Evolutionary conservation across 768 basidiomycete species (phyloP).

Genomic region (Strobilomyces confusus): DNA sequence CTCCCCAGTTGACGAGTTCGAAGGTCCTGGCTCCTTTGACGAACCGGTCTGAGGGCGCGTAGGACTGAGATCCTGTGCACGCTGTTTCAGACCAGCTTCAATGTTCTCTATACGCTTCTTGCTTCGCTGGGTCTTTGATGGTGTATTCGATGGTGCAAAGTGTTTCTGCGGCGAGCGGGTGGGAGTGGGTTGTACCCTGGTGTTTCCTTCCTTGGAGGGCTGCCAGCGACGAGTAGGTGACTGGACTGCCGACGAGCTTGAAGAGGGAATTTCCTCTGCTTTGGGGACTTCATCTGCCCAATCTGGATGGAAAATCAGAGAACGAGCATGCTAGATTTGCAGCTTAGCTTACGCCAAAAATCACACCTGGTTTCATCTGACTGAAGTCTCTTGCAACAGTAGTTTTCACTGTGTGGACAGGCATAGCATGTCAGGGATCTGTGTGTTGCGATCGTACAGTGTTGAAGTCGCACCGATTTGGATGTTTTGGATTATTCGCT

Average conservation of each 20-base stretch:
- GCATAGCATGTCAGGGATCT: conserved; percentile 5
- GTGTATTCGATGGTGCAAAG: not conserved
- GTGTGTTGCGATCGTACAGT: not conserved
- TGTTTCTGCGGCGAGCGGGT: not conserved
- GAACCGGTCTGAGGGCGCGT: not conserved
- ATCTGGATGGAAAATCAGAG: conserved; percentile 14
- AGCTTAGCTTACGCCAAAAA: conserved; percentile 37
- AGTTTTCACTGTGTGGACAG: conserved; percentile 33
- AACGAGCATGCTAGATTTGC: not conserved
- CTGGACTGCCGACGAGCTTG: not conserved
- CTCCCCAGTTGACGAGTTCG: not conserved
- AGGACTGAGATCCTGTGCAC: conserved; percentile 11
- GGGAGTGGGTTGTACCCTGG: not conserved
- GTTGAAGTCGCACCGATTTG: conserved; percentile 36
- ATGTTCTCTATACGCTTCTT: conserved; percentile 14
- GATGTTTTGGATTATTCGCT: conserved; percentile 33
- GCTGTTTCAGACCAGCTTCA: conserved; percentile 15
- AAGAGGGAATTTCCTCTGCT: not conserved
- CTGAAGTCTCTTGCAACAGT: conserved; percentile 32
- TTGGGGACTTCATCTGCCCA: conserved; percentile 32
- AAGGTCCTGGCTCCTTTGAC: conserved; percentile 3
- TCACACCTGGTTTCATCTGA: conserved; percentile 16
- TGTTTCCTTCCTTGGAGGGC: not conserved
- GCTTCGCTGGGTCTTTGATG: conserved; percentile 7
- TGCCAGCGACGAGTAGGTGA: not conserved